phyloP scores from a whole-genome alignment of 2,329 filamentous ascomycete species.

The Coleophoma crateriformis region DNA sequence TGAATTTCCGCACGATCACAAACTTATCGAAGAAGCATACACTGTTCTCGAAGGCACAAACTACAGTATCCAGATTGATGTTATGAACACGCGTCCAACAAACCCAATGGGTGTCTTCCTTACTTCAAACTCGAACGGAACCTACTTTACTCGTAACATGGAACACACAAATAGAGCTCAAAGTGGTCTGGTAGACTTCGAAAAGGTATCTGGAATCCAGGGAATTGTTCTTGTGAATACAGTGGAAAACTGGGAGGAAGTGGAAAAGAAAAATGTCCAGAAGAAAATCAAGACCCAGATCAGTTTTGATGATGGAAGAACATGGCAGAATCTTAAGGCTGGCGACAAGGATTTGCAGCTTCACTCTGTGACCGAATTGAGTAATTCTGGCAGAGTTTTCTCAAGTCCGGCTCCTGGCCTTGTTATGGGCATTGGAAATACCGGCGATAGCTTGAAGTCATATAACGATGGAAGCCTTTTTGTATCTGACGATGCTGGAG shows the following conservation, averaged over 20 bases:
- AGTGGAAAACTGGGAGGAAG: constrained; percentile 79
- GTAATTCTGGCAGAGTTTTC: constrained; percentile 80
- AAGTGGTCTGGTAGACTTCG: constrained; percentile 81
- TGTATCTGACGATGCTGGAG: constrained; percentile 85
- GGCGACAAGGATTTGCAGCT: constrained; percentile 69
- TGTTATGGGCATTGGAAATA: constrained; percentile 92
- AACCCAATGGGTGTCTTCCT: constrained; percentile 82
- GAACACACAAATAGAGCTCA: constrained; percentile 85
- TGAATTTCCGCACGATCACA: constrained; percentile 79
- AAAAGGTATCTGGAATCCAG: constrained; percentile 87
- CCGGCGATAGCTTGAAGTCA: constrained; percentile 63
- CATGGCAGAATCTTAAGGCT: constrained; percentile 68
- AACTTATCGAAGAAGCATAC: constrained; percentile 77
- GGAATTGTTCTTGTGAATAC: constrained; percentile 87
- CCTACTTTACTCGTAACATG: constrained; percentile 87
- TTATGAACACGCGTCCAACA: constrained; percentile 63
- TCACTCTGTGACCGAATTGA: constrained; percentile 83
- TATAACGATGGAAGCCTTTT: constrained; percentile 76
- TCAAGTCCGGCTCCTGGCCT: constrained; percentile 91
- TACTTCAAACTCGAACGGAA: constrained; percentile 96
- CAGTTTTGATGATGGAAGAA: constrained; percentile 92
- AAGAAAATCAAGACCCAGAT: constrained; percentile 78
- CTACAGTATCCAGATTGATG: constrained; percentile 96
- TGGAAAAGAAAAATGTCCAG: constrained; percentile 45
- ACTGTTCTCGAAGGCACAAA: constrained; percentile 94